Percentiles rank a stretch among this genome's conserved stretches.
These are phyloP conservation scores for Posidonia australis DNA, from an alignment of 106 monocot species.

Conservation along the genomic window DNA sequence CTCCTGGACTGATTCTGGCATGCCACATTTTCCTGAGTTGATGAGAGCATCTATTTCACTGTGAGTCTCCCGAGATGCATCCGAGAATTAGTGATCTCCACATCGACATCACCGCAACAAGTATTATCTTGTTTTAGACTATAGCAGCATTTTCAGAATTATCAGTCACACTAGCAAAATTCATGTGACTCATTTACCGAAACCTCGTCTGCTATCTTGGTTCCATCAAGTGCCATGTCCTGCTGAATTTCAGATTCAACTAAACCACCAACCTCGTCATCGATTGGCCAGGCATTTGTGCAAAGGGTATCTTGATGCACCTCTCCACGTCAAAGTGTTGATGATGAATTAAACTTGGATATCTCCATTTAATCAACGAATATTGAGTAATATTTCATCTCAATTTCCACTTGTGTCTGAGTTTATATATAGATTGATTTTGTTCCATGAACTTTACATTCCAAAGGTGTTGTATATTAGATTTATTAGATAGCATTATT, in stretches of 20 bases:
- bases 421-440: too few species aligned
- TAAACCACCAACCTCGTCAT: background rate
- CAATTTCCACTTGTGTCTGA: too few species aligned
- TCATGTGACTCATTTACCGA: background rate
- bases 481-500: too few species aligned
- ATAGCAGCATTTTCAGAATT: slow-evolving; percentile 5
- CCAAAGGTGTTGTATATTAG: too few species aligned
- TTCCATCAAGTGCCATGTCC: background rate
- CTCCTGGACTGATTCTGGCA: background rate
- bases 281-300: too few species aligned
- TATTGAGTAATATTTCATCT: too few species aligned
- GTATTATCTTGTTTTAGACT: background rate
- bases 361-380: too few species aligned
- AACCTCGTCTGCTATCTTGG: background rate
- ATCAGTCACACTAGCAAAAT: slow-evolving; percentile 1
- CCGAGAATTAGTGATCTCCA: background rate
- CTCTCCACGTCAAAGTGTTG: background rate
- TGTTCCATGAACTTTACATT: too few species aligned
- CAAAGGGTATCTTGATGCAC: background rate
- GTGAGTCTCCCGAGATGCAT: background rate
- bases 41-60: background rate
- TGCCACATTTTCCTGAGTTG: background rate
- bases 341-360: too few species aligned
- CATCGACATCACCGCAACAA: background rate
- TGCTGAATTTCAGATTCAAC: background rate